Conservation (phyloP, 208 protist genomes). For the Blastocrithidia nonstop region DNA sequence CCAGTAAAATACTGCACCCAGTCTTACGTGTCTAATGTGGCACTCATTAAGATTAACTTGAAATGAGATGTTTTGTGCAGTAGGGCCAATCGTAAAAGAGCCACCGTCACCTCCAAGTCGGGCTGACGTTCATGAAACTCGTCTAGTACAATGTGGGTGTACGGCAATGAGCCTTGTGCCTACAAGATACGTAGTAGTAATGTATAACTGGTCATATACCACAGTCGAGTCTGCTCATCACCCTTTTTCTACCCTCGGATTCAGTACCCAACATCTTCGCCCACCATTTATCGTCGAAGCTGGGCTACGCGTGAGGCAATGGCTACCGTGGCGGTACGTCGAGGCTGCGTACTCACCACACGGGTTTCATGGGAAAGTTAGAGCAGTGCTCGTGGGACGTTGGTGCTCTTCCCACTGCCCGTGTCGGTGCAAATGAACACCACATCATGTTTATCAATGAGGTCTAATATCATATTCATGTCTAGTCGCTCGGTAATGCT, state of each 20-base stretch:
- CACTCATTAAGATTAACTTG: slow-evolving; percentile 83
- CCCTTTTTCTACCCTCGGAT: slow-evolving; percentile 73
- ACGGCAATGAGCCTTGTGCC: slow-evolving; percentile 18
- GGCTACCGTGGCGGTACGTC: slow-evolving; percentile 55
- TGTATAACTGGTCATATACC: slow-evolving; percentile 85
- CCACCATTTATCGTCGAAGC: slow-evolving; percentile 39
- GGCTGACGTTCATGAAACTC: slow-evolving; percentile 93
- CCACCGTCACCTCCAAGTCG: slow-evolving; percentile 82
- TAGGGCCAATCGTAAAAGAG: slow-evolving; percentile 71
- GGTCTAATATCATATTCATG: slow-evolving; percentile 55
- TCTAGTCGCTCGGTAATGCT: slow-evolving; percentile 57
- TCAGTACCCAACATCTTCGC: slow-evolving; percentile 71
- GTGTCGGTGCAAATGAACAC: slow-evolving; percentile 81
- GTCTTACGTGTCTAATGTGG: slow-evolving; percentile 77
- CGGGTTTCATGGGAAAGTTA: slow-evolving; percentile 17
- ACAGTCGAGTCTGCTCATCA: slow-evolving; percentile 57
- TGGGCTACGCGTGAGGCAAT: slow-evolving; percentile 51
- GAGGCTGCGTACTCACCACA: slow-evolving; percentile 65
- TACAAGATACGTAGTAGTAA: slow-evolving; percentile 61
- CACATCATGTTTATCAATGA: slow-evolving; percentile 74
- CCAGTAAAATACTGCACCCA: slow-evolving; percentile 79
- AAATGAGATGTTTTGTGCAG: slow-evolving; percentile 20
- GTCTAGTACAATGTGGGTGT: slow-evolving; percentile 89
- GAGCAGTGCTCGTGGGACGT: slow-evolving; percentile 69
- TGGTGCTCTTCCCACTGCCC: slow-evolving; percentile 76